Evolutionary conservation across 768 basidiomycete genomes (phyloP), one percentile per base, ranked within the genome.

Genomic region (Psilocybe tampanensis): DNA sequence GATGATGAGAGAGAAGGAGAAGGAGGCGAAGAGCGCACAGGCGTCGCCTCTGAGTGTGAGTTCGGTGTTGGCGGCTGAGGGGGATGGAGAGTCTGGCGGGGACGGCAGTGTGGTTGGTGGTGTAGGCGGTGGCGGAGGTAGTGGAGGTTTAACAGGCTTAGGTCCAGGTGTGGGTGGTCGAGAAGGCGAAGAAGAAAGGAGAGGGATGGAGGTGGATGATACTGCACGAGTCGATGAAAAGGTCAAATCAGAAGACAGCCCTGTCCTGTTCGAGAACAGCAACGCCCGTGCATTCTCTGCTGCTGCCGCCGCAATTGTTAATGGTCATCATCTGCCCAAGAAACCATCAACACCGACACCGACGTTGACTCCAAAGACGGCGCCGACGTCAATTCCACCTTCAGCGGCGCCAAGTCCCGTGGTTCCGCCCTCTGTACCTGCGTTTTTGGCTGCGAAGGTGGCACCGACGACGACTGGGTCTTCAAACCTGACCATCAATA

Each of bases 1-100:
- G 74, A 80, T 78, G 67, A 75, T 78, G 61, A 72, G 76, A 52
- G 80, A 82, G 60, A 79, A 81, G 60, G 74, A 76, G 58, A 60
- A 64, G 48, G 24, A 32, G 56, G 59, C 45, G n/a, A n/a, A n/a
- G 49, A 51, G 49, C 11, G 49, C 18, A 13, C 49, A 51, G 49
- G 49, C 60, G 17, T 62, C 60, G 34, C 55, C 54, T 6, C 42
- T 52, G 44, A 47, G 23, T 17, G 47, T 55, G 23, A 34, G 29
- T 33, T 42, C 56, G n/a, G 41, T n/a, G 6, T 44, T 54, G 4
- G 29, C 29, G 41, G 17, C 24, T 9, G 47, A 47, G 39, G 56
- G 24, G n/a, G 55, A 51, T 43, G 36, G 15, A 24, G 44, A 54
- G 13, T 21, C 9, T 24, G 48, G 21, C 12, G 33, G 13, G 3